Percentiles rank a stretch among this genome's conserved stretches.
phyloP scores from a whole-genome alignment of 2,329 filamentous ascomycete species.

The Sporothrix inflata region DNA sequence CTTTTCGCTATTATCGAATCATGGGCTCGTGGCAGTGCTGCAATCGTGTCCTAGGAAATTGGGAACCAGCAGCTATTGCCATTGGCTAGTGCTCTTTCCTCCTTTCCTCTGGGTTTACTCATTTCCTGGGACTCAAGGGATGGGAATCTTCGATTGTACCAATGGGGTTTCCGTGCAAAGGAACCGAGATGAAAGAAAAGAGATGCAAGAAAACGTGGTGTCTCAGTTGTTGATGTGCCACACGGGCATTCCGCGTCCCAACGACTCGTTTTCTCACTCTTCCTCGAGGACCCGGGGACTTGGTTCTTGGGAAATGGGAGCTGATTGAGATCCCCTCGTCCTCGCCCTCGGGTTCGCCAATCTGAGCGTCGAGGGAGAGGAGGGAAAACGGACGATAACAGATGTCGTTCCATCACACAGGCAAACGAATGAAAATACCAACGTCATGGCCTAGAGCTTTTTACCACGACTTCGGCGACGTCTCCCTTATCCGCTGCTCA shows the following conservation, averaged over 20 bases:
- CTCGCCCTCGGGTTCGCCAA: neutral
- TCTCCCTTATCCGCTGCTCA: neutral
- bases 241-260: neutral
- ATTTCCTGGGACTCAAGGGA: neutral
- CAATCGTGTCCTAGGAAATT: neutral
- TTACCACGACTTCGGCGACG: neutral
- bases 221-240: neutral
- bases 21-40: neutral
- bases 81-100: neutral
- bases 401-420: neutral
- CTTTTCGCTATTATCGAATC: neutral
- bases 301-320: conserved; percentile 4
- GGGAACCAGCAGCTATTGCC: neutral
- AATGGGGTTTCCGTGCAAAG: neutral
- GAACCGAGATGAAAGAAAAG: neutral
- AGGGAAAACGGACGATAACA: neutral
- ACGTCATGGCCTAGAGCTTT: neutral
- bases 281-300: neutral
- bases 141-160: neutral
- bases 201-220: neutral
- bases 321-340: neutral
- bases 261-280: neutral
- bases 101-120: neutral
- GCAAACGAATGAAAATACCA: neutral
- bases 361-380: too few relatives aligned